phyloP scores from a whole-genome alignment of 345 rosid species.

The Ceriops tagal region DNA sequence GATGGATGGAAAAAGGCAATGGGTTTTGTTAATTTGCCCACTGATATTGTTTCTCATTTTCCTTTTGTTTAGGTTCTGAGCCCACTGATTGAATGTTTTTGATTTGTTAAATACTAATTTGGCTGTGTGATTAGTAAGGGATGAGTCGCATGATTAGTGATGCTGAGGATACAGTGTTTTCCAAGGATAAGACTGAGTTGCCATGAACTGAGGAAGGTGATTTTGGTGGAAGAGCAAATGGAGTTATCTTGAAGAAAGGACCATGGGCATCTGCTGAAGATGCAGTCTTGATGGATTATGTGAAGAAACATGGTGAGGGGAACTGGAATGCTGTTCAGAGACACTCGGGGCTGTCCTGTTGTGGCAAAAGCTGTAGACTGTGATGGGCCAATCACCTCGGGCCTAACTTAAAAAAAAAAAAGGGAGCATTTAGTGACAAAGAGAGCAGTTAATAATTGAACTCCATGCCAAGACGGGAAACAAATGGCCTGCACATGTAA shows the following conservation, averaged over 20 bases:
- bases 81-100: slow-evolving; percentile 35
- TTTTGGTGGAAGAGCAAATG: slow-evolving; percentile 42
- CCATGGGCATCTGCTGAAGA: slow-evolving; percentile 98
- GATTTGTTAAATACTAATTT: slow-evolving; percentile 29
- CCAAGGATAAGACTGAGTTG: slow-evolving; percentile 51
- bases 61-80: slow-evolving; percentile 37
- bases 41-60: slow-evolving; percentile 9
- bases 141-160: slow-evolving; percentile 65
- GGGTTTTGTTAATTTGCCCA: slow-evolving; percentile 5
- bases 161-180: slow-evolving; percentile 53
- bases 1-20: slow-evolving; percentile 9
- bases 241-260: slow-evolving; percentile 72
- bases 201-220: slow-evolving; percentile 47
- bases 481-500: slow-evolving; percentile 99
- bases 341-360: slow-evolving; percentile 77
- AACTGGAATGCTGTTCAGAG: slow-evolving; percentile 97
- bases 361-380: slow-evolving; percentile 97
- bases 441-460: slow-evolving; percentile 88
- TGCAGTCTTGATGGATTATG: slow-evolving; percentile 77
- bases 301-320: slow-evolving; percentile 94
- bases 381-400: slow-evolving; percentile 97
- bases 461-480: slow-evolving; percentile 95
- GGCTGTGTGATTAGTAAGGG: slow-evolving; percentile 38
- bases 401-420: slow-evolving; percentile 82
- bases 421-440: slow-evolving; percentile 77